These are phyloP conservation scores for Saccharum officinarum DNA, from an alignment of 176 grass and related monocot genomes.

Conservation along the genomic window DNA sequence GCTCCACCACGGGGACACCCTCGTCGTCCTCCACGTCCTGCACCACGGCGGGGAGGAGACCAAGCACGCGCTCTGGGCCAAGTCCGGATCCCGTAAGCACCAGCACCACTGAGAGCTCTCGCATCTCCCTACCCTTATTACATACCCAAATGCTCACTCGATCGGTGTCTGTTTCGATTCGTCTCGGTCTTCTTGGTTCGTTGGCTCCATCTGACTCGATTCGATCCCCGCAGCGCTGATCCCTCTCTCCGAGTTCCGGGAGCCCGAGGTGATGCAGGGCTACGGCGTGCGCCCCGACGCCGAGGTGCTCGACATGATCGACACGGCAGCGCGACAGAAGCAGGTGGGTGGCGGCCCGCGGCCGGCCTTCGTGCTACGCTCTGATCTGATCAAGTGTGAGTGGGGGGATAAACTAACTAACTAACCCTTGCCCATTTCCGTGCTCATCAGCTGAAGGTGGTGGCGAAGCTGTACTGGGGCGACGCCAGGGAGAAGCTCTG, in stretches of 20 bases:
- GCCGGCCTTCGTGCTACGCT: not conserved
- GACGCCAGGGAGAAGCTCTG: conserved; percentile 94
- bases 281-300: conserved; percentile 61
- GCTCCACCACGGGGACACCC: conserved; percentile 56
- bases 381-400: not conserved
- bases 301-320: conserved; percentile 86
- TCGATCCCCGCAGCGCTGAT: conserved; percentile 57
- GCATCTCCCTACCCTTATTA: not conserved
- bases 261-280: conserved; percentile 56
- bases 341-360: conserved; percentile 28
- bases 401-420: not conserved
- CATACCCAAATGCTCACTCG: no score
- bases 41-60: conserved; percentile 39
- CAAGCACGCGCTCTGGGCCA: conserved; percentile 62
- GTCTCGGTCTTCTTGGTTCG: not conserved
- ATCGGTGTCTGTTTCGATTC: not conserved
- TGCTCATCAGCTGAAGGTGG: conserved; percentile 49
- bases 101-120: not conserved
- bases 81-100: conserved; percentile 66
- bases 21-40: conserved; percentile 63
- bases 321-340: conserved; percentile 69
- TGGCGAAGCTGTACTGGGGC: conserved; percentile 90
- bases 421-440: not conserved
- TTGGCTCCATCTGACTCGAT: not conserved
- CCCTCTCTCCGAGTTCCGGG: conserved; percentile 77